A percentile compares a stretch with the other conserved stretches of the same genome.
Conservation (phyloP, 169 alveolate genomes). For the Perkinsus chesapeaki region DNA sequence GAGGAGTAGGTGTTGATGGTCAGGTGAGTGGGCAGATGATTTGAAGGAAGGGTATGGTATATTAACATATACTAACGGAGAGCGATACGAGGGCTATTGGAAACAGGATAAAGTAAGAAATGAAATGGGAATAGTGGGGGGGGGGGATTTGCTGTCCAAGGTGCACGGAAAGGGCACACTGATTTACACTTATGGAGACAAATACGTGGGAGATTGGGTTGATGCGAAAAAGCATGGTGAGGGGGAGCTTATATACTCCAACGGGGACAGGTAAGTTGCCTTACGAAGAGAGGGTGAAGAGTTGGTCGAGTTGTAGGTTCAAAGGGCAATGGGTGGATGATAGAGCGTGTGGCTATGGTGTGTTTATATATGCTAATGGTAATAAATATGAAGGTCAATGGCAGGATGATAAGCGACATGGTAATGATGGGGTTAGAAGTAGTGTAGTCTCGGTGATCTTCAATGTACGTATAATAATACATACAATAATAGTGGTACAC, state of each 20-base stretch:
- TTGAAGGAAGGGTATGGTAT: constrained; percentile 85
- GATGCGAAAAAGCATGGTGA: constrained; percentile 85
- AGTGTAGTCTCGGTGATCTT: constrained; percentile 11
- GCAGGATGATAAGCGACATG: constrained; percentile 80
- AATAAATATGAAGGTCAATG: constrained; percentile 77
- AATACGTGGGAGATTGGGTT: constrained; percentile 88
- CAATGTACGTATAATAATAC: no score
- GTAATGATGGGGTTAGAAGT: background rate
- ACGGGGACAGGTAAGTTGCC: constrained; percentile 69
- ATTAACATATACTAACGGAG: constrained; percentile 76
- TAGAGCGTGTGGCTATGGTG: constrained; percentile 89
- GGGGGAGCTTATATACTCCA: constrained; percentile 85
- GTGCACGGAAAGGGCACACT: constrained; percentile 84
- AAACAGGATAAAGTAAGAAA: constrained; percentile 64
- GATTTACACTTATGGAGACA: constrained; percentile 69
- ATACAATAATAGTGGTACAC: no score
- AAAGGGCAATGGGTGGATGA: constrained; percentile 88
- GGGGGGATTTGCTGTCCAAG: background rate
- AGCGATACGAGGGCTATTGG: constrained; percentile 87
- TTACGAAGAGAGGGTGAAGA: constrained; percentile 23
- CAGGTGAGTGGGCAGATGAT: constrained; percentile 86
- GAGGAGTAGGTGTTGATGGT: no score
- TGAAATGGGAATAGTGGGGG: background rate
- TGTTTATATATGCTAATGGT: constrained; percentile 81
- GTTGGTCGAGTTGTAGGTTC: constrained; percentile 8